Evolutionary conservation across 768 basidiomycete species (phyloP), one percentile per base, ranked within the genome.

Genomic region (Pholiota molesta): DNA sequence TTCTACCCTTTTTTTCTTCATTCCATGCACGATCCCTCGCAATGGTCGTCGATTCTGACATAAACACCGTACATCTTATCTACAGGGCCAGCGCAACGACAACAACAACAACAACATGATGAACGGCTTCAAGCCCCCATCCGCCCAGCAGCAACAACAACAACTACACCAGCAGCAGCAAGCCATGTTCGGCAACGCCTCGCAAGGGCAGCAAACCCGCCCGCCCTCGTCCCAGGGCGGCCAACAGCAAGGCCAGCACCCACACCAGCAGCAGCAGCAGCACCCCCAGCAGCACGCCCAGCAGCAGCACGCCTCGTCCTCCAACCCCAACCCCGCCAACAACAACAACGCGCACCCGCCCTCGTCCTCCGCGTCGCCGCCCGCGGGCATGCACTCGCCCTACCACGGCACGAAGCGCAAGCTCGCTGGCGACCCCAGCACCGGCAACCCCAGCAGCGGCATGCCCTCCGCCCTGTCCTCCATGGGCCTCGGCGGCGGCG

Each of bases 101-200:
- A 56, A 61, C 42, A 55, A 40, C 13, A 56, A 61, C 42, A 55
- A 31, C 16, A 56, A 61, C 52, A 59, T 26, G 14, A 52, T 58
- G 16, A 68, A 68, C 39, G 68, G 65, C 3, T 68, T 65, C 58
- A 66, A 68, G 26, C 57, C 61, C 2, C 23, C 52, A 23, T 69
- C 70, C 58, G 52, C 29, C 14, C 60, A 58, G 39, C 49, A 31
- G 6, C 59, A 62, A 29, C 55, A 26, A 37, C 58, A 67, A 26
- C 55, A 51, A 19, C 29, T 31, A 3, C 51, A 26, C 40, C 56
- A 47, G n/a, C 11, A 23, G 14, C 53, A 59, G n/a, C 61, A 65
- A 60, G 10, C 28, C 11, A 28, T 49, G 39, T 52, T 49, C 59
- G 42, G 19, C 37, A 53, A 64, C 35, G 21, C 56, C 29, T 44